Base-by-base conservation (phyloP, 176 grass and related monocot genomes). In the Cenchrus purpureus region DNA sequence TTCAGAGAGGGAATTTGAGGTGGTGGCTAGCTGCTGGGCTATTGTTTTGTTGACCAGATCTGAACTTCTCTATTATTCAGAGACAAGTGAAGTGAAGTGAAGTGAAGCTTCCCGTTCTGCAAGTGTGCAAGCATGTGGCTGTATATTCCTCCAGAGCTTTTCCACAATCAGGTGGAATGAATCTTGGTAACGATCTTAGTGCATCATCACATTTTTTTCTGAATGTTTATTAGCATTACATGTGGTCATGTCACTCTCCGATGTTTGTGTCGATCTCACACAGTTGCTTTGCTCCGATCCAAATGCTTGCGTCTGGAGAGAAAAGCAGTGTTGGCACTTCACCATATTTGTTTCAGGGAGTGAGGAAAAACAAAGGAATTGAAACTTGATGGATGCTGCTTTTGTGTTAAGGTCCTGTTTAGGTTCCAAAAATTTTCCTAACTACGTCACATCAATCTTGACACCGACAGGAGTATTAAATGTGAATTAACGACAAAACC, bases 41-140 rank as follows among this genome's bases (percentile, higher is more conserved):
- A 79, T 69, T 84, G 52, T 79, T 89, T 85, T 74, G 78, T 66
- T 80, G 84, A 90, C 68, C 45, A 91, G 54, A 87, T 84, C 80
- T 87, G 25, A 79, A 84, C 75, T 80, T 68, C 53, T 73, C 45
- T 73, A 14, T 12, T 17, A 5, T 56, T 52, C 71, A 73, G 71
- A 17, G 48, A 65, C 11, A 73, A 60, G 71, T 70, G 43, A 81
- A 45, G 76, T 80, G 89, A 80, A 87, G 71, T 70, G 43, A 81
- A 45, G 76, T 80, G 89, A 80, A 87, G 54, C 76, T 80, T 87
- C 89, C 81, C 85, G 80, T 80, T 12, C 62, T 34, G 68, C 71
- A 57, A 63, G 74, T 87, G 53, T 54, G 7, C 19, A 50, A 29
- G 53, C 12, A 60, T 81, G 66, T 81, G 79, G 42, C 5, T 68